Percentiles rank a stretch among this genome's conserved stretches.
Conservation (phyloP, 1,284 basidiomycete species). For the Termitomyces sp. region DNA sequence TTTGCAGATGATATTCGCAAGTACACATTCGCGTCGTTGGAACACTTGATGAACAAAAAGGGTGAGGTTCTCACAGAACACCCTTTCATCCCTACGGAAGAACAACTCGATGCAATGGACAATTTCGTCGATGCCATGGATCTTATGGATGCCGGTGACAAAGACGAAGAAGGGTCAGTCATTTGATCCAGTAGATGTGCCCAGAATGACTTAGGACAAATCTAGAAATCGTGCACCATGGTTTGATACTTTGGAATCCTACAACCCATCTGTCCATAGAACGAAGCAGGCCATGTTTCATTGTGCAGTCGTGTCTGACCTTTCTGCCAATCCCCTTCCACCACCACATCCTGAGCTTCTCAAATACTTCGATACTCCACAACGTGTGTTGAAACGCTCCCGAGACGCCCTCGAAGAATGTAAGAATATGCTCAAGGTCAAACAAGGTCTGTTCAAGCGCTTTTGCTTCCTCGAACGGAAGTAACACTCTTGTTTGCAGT, state of each 20-base stretch:
- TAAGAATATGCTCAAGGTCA: constrained; percentile 67
- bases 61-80: constrained; percentile 75
- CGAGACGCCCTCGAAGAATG: constrained; percentile 54
- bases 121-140: constrained; percentile 84
- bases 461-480: not conserved
- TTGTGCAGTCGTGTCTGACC: constrained; percentile 71
- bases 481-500: constrained; percentile 31
- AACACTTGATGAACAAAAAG: constrained; percentile 69
- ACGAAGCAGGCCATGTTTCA: constrained; percentile 92
- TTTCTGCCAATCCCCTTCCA: constrained; percentile 70
- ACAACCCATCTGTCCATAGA: constrained; percentile 88
- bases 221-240: constrained; percentile 59
- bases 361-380: constrained; percentile 81
- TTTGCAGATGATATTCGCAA: constrained; percentile 91
- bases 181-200: not conserved
- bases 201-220: not conserved
- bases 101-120: constrained; percentile 81
- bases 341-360: constrained; percentile 81
- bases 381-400: constrained; percentile 56
- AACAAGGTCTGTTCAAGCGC: constrained; percentile 48
- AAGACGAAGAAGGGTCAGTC: constrained; percentile 65
- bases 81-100: constrained; percentile 77
- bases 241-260: constrained; percentile 76
- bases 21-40: constrained; percentile 83
- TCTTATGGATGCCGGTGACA: constrained; percentile 68